phyloP scores from a whole-genome alignment of 2,329 filamentous ascomycete species.

The Drechslerella dactyloides region DNA sequence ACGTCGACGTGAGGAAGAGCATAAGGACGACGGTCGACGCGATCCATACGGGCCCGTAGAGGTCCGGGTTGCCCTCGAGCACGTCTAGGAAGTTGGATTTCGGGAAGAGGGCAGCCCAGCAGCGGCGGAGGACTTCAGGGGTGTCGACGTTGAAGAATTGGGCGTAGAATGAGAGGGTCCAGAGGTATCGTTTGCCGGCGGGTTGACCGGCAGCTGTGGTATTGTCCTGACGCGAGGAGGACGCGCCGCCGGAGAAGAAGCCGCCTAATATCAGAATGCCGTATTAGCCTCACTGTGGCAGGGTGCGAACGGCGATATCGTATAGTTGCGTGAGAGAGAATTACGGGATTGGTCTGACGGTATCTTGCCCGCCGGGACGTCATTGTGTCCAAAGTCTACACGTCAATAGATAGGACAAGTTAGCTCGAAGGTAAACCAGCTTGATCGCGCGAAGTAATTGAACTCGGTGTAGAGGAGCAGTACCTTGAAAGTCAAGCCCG shows the following conservation, averaged over 20 bases:
- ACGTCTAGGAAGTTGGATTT: conserved; percentile 95
- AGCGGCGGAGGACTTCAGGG: conserved; percentile 82
- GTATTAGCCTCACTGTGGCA: conserved; percentile 61
- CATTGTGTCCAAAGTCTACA: conserved; percentile 54
- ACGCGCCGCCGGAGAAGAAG: conserved; percentile 59
- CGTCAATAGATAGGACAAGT: conserved; percentile 28
- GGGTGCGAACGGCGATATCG: conserved; percentile 69
- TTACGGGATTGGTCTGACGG: conserved; percentile 51
- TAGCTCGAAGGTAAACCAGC: neutral
- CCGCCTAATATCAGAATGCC: conserved; percentile 63
- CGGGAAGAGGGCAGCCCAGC: conserved; percentile 86
- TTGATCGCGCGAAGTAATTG: neutral
- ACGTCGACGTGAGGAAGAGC: conserved; percentile 91
- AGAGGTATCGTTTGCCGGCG: conserved; percentile 78
- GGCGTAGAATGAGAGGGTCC: conserved; percentile 90
- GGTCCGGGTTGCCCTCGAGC: conserved; percentile 91
- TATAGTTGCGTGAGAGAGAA: conserved; percentile 1
- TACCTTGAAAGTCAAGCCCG: conserved; percentile 98
- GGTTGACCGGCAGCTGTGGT: conserved; percentile 56
- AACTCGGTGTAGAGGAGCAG: conserved; percentile 56
- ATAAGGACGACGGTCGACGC: conserved; percentile 96
- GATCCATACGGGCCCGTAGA: conserved; percentile 95
- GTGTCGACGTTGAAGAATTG: conserved; percentile 99
- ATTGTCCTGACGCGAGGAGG: conserved; percentile 57
- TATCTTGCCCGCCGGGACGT: conserved; percentile 54